Conservation (phyloP, 768 basidiomycete genomes). For the Leccinum longicurvipes region DNA sequence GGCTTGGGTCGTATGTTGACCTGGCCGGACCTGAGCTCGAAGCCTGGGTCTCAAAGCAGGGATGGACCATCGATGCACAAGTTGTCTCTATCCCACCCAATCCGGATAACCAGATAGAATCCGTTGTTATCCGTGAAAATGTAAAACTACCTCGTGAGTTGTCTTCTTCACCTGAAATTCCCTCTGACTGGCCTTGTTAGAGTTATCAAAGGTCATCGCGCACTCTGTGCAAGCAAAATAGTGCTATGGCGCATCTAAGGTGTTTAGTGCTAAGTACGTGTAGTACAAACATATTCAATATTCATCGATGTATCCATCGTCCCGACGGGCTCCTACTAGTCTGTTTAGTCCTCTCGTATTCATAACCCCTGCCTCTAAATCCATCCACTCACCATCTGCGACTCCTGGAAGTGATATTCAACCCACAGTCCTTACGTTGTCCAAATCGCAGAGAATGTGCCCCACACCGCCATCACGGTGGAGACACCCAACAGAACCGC, state of each 20-base stretch:
- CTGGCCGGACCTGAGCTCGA: slow-evolving; percentile 61
- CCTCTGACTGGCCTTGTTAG: slow-evolving; percentile 36
- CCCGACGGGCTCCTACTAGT: background rate
- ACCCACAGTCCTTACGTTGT: slow-evolving; percentile 28
- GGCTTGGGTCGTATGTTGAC: slow-evolving; percentile 71
- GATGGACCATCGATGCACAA: slow-evolving; percentile 61
- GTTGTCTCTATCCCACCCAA: slow-evolving; percentile 74
- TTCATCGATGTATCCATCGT: background rate
- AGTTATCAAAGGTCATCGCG: slow-evolving; percentile 71
- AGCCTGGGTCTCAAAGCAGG: slow-evolving; percentile 58
- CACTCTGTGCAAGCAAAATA: slow-evolving; percentile 61
- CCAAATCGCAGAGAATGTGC: slow-evolving; percentile 64
- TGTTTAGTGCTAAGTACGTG: background rate
- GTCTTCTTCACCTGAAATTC: background rate
- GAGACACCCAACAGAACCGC: slow-evolving; percentile 49
- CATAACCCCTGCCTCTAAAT: background rate
- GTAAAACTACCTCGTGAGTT: slow-evolving; percentile 77
- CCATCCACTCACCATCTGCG: background rate
- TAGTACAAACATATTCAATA: background rate
- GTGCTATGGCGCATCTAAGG: background rate
- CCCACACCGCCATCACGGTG: slow-evolving; percentile 71
- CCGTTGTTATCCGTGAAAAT: slow-evolving; percentile 79
- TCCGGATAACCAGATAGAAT: slow-evolving; percentile 85
- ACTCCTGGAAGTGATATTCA: background rate
- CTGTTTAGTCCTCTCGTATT: background rate